A percentile compares a stretch with the other conserved stretches of the same genome.
phyloP scores from a whole-genome alignment of 495 filamentous ascomycete genomes.

The Parathielavia appendiculata region DNA sequence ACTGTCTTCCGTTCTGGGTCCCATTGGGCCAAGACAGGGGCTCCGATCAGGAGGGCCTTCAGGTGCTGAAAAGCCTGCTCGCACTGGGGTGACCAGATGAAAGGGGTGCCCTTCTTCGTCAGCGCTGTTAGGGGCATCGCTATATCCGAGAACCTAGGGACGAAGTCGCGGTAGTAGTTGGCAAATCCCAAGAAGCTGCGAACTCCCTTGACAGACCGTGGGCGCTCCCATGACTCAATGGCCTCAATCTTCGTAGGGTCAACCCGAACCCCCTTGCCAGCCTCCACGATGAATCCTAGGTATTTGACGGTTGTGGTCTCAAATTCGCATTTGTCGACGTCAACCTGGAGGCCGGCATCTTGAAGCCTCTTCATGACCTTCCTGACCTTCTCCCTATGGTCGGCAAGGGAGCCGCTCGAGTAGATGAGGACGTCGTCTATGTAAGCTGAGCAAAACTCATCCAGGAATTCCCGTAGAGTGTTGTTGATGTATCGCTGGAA shows the following conservation, averaged over 20 bases:
- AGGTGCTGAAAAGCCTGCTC: background rate
- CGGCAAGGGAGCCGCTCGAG: background rate
- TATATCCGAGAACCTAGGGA: background rate
- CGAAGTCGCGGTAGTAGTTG: background rate
- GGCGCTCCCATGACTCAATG: background rate
- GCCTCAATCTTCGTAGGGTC: background rate
- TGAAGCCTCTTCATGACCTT: background rate
- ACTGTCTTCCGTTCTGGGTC: background rate
- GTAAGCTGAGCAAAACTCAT: slow-evolving; percentile 20
- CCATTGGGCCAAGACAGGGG: background rate
- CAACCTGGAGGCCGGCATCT: background rate
- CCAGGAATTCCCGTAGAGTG: slow-evolving; percentile 21
- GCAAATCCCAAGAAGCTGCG: background rate
- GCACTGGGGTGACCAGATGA: background rate
- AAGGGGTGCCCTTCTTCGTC: background rate
- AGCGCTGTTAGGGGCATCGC: background rate
- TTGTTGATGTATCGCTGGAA: slow-evolving; percentile 35
- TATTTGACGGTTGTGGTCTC: background rate
- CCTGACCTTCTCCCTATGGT: slow-evolving; percentile 1
- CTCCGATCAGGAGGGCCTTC: background rate
- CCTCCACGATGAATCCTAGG: background rate
- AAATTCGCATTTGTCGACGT: slow-evolving; percentile 4
- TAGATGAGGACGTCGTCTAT: slow-evolving; percentile 14
- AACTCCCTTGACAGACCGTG: background rate
- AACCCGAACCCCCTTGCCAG: background rate